Base-by-base conservation (phyloP, 2,329 filamentous ascomycete genomes). In the Xylaria hypoxylon region DNA sequence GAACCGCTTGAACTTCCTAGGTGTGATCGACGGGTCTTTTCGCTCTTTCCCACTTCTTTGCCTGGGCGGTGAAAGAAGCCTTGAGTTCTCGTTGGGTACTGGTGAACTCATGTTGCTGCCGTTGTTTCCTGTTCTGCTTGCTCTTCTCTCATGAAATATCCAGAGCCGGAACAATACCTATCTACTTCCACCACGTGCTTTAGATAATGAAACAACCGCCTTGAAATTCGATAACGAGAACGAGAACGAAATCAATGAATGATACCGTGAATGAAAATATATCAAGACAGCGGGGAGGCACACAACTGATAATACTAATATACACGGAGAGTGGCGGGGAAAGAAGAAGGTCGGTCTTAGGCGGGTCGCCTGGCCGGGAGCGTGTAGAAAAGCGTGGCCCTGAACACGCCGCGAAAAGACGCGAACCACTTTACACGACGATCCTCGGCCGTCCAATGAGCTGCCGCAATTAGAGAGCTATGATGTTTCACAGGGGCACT, bases 1-100 rank as follows among this genome's bases (percentile, higher is more conserved):
- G 79, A 87, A 87, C 28, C 80, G 79, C 38, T 73, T 79, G 68
- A 87, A 87, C 72, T 85, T 86, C 69, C 84, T 78, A 62, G 85
- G 85, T 3, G 85, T 87, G 59, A 87, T 82, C 40, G 84, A 86
- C 3, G 85, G 82, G 63, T 83, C 80, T 19, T 83, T 80, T 68
- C 79, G 79, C 72, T 85, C 83, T 70, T 85, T 86, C 67, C 73
- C 75, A 68, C 67, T 75, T 65, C 59, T 67, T 17, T 62, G 64
- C 40, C 73, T 70, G 2, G 74, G 72, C 1, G 76, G 74, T 1
- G 76, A 77, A 42, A 72, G 70, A 24, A 72, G 66, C 4, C 59
- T 64, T 4, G 72, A 55, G 40, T 68, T 71, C 26, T 74, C 72
- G 47, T 57, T 60, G 45, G 33, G 56, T 33, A 53, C 31, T 51